Evolutionary conservation across 768 basidiomycete genomes (phyloP).

Genomic region (Leccinum uliginosum): DNA sequence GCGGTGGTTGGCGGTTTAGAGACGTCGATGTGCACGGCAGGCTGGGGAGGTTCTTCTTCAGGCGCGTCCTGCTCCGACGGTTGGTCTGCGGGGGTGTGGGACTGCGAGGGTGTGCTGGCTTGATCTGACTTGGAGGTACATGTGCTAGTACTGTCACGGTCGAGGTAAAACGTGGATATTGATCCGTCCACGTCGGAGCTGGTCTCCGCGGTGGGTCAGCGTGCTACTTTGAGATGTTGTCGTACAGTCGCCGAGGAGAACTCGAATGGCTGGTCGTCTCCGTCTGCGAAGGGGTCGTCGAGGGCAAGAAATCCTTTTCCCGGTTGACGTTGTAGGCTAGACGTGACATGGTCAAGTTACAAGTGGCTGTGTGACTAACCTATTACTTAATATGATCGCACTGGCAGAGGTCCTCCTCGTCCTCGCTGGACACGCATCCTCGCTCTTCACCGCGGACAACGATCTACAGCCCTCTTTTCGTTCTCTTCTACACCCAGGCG

Average conservation of each 20-base stretch:
- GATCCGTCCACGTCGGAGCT: slow-evolving; percentile 36
- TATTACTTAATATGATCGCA: slow-evolving; percentile 84
- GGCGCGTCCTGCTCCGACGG: slow-evolving; percentile 6
- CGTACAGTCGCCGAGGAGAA: slow-evolving; percentile 61
- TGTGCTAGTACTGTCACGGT: slow-evolving; percentile 33
- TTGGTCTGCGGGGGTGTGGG: slow-evolving; percentile 16
- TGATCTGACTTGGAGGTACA: slow-evolving; percentile 14
- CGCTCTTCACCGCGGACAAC: slow-evolving; percentile 65
- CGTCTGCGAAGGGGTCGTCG: slow-evolving; percentile 70
- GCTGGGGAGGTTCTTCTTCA: slow-evolving; percentile 27
- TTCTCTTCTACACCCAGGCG: slow-evolving; percentile 83
- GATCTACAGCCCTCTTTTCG: slow-evolving; percentile 59
- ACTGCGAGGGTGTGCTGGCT: slow-evolving; percentile 23
- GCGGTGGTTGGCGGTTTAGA: slow-evolving; percentile 32
- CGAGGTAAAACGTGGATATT: slow-evolving; percentile 57
- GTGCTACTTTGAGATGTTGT: slow-evolving; percentile 49
- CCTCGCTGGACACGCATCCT: slow-evolving; percentile 83
- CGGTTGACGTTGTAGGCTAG: slow-evolving; percentile 5
- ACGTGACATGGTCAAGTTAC: slow-evolving; percentile 10
- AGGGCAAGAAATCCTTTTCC: slow-evolving; percentile 35
- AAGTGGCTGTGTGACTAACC: no score
- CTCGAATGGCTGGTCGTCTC: slow-evolving; percentile 44
- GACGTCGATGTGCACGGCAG: slow-evolving; percentile 42
- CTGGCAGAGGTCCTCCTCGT: slow-evolving; percentile 79
- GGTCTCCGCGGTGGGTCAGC: slow-evolving; percentile 28